These are phyloP conservation scores for Aspergillus quadrilineatus DNA, from an alignment of 2,329 filamentous ascomycete genomes.

Conservation along the genomic window DNA sequence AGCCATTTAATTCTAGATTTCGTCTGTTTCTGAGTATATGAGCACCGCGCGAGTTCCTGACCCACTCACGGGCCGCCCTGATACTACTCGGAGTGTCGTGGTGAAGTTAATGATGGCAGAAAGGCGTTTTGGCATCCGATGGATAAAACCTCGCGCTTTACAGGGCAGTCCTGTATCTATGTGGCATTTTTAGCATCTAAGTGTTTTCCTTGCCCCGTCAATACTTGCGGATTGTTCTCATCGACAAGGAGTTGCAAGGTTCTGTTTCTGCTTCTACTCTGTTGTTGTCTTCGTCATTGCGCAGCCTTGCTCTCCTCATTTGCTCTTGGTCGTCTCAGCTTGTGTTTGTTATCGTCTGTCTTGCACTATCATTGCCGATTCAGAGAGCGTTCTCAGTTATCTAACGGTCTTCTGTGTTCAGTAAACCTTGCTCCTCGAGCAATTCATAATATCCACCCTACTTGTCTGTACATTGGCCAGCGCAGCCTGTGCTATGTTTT, in stretches of 20 bases:
- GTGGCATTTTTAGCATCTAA: conserved; percentile 21
- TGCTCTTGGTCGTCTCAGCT: not conserved
- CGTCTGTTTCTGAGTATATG: conserved; percentile 25
- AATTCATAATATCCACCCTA: not conserved
- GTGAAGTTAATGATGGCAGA: conserved; percentile 19
- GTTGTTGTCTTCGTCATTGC: conserved; percentile 3
- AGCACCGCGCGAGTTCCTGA: conserved; percentile 17
- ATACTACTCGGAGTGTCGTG: conserved; percentile 11
- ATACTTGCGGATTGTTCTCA: conserved; percentile 16
- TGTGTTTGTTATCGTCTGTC: not conserved
- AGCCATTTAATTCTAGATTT: conserved; percentile 30
- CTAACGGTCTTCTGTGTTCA: too few relatives aligned
- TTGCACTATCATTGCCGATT: not conserved
- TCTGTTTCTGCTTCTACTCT: conserved; percentile 3
- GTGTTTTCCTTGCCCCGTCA: conserved; percentile 19
- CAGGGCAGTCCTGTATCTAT: conserved; percentile 13
- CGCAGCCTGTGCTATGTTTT: too few relatives aligned
- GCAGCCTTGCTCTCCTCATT: not conserved
- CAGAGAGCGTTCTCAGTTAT: too few relatives aligned
- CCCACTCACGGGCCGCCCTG: conserved; percentile 7
- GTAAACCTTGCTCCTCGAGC: too few relatives aligned
- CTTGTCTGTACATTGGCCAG: too few relatives aligned
- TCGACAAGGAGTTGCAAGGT: conserved; percentile 19
- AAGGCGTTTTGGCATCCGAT: conserved; percentile 20
- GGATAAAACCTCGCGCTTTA: conserved; percentile 15